Evolutionary conservation across 1,284 basidiomycete species (phyloP).

Genomic region (Marasmius sp.): DNA sequence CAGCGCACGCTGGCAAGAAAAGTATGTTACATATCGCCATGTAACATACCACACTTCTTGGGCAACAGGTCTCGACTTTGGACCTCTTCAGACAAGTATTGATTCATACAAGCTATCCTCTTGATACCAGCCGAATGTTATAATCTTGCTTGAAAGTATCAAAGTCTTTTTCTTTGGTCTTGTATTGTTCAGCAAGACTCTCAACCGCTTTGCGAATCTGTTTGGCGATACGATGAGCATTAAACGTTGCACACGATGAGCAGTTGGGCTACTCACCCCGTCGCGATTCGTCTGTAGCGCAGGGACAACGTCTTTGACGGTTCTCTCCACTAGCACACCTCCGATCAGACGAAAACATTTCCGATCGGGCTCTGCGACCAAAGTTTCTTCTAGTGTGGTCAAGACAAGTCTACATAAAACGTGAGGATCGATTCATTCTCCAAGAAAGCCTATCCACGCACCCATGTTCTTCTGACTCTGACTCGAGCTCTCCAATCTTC

Average conservation of each 20-base stretch:
- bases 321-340: slow-evolving; percentile 93
- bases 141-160: slow-evolving; percentile 82
- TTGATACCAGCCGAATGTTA: slow-evolving; percentile 64
- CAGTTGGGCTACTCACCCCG: slow-evolving; percentile 54
- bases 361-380: slow-evolving; percentile 79
- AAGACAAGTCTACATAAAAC: slow-evolving; percentile 75
- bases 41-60: too few relatives aligned
- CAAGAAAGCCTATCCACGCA: slow-evolving; percentile 23
- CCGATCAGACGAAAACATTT: slow-evolving; percentile 98
- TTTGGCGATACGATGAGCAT: slow-evolving; percentile 6
- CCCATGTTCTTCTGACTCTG: slow-evolving; percentile 91
- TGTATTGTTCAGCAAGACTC: slow-evolving; percentile 82
- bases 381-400: slow-evolving; percentile 79
- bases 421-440: slow-evolving; percentile 11
- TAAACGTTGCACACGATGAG: slow-evolving; percentile 3
- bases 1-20: too few relatives aligned
- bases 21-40: too few relatives aligned
- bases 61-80: too few relatives aligned
- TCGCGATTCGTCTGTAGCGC: slow-evolving; percentile 83
- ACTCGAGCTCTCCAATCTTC: slow-evolving; percentile 93
- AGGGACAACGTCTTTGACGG: slow-evolving; percentile 94
- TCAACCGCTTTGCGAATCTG: slow-evolving; percentile 82
- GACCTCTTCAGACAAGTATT: background rate
- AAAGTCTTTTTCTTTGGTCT: slow-evolving; percentile 84
- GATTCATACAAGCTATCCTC: background rate